A percentile compares a stretch with the other conserved stretches of the same genome.
These are phyloP conservation scores for Marasmius sp. DNA, from an alignment of 1,284 basidiomycete species.

Conservation along the genomic window DNA sequence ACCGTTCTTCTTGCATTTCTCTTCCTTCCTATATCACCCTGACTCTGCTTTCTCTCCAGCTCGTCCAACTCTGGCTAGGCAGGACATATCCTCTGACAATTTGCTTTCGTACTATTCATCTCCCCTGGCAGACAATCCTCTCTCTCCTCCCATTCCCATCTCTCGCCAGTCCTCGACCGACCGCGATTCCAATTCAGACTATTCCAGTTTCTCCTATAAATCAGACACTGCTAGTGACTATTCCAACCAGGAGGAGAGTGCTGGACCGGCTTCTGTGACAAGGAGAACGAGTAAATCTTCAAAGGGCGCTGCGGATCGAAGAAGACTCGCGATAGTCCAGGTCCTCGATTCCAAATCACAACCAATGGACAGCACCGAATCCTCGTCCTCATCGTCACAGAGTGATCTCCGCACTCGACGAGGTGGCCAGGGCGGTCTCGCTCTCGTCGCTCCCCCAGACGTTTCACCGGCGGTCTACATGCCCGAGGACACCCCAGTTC, in stretches of 20 bases:
- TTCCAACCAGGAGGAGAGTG: conserved; percentile 24
- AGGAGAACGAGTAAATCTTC: conserved; percentile 53
- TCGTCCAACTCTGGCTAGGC: conserved; percentile 7
- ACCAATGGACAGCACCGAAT: conserved; percentile 19
- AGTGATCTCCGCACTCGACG: conserved; percentile 44
- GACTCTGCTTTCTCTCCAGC: background rate
- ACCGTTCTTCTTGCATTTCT: background rate
- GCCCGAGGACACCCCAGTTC: conserved; percentile 39
- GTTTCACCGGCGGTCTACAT: conserved; percentile 50
- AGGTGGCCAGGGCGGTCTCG: conserved; percentile 50
- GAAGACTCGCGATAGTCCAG: conserved; percentile 66
- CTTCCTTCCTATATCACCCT: background rate
- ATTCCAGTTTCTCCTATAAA: conserved; percentile 34
- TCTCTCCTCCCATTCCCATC: conserved; percentile 7
- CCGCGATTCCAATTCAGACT: conserved; percentile 49
- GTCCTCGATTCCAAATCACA: conserved; percentile 26
- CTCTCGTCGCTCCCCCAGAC: conserved; percentile 69
- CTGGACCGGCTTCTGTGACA: conserved; percentile 28
- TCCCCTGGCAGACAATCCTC: conserved; percentile 30
- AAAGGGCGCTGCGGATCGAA: conserved; percentile 59
- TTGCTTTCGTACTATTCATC: conserved; percentile 40
- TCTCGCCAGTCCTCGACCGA: conserved; percentile 25
- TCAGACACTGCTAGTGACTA: conserved; percentile 24
- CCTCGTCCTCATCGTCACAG: conserved; percentile 19
- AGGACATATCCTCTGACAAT: conserved; percentile 26